Conservation (phyloP, 2,329 filamentous ascomycete genomes). For the Dactylellina leptospora region DNA sequence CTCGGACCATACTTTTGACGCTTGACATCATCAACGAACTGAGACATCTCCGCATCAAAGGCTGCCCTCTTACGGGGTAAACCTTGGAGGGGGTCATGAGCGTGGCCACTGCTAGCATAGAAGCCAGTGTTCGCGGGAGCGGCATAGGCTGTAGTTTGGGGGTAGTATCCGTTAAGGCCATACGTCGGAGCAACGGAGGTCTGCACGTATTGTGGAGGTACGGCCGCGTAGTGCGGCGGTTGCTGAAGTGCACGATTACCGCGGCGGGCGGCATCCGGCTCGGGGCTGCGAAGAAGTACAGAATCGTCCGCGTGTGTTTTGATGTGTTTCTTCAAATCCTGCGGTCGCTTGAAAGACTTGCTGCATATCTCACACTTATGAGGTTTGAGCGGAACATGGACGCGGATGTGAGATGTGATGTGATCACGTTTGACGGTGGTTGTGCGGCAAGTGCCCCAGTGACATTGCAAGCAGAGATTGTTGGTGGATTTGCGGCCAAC, state of each 20-base stretch:
- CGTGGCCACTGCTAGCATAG: slow-evolving; percentile 72
- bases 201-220: slow-evolving; percentile 44
- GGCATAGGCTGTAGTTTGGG: slow-evolving; percentile 27
- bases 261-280: slow-evolving; percentile 64
- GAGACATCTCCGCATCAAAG: slow-evolving; percentile 59
- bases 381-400: slow-evolving; percentile 97
- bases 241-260: slow-evolving; percentile 53
- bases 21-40: slow-evolving; percentile 94
- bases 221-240: slow-evolving; percentile 52
- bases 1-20: slow-evolving; percentile 86
- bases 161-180: slow-evolving; percentile 49
- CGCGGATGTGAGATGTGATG: slow-evolving; percentile 98
- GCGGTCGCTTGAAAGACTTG: slow-evolving; percentile 98
- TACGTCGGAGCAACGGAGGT: slow-evolving; percentile 38
- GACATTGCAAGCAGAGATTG: slow-evolving; percentile 95
- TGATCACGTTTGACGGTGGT: slow-evolving; percentile 99
- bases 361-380: slow-evolving; percentile 99
- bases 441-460: slow-evolving; percentile 95
- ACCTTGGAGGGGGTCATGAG: slow-evolving; percentile 70
- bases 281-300: slow-evolving; percentile 65
- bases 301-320: slow-evolving; percentile 65
- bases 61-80: slow-evolving; percentile 46
- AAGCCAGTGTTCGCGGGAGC: slow-evolving; percentile 58
- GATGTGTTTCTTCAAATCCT: slow-evolving; percentile 99
- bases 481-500: slow-evolving; percentile 99